Evolutionary conservation across 768 basidiomycete genomes (phyloP).

Genomic region (Galerina marginata): DNA sequence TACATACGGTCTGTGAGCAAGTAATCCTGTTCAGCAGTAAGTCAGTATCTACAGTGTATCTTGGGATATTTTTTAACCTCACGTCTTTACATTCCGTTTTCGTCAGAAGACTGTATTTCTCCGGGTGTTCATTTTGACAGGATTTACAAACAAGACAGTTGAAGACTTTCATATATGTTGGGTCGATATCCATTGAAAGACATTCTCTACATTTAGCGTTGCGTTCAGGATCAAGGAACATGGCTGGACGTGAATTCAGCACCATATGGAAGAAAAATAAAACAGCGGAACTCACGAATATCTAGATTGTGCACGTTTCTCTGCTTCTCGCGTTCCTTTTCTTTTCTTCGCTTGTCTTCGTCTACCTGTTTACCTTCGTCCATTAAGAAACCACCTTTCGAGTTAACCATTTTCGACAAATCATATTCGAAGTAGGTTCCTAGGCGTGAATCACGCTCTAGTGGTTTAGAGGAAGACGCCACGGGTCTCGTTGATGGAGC

Average conservation of each 20-base stretch:
- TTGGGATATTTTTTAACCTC: conserved; percentile 21
- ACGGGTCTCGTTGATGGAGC: conserved; percentile 65
- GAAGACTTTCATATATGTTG: conserved; percentile 81
- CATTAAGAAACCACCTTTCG: conserved; percentile 93
- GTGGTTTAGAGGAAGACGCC: conserved; percentile 49
- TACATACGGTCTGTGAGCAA: conserved; percentile 87
- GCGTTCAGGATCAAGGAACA: conserved; percentile 70
- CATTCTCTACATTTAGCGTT: conserved; percentile 92
- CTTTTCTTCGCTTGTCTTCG: conserved; percentile 74
- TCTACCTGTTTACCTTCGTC: conserved; percentile 87
- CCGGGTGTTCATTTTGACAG: conserved; percentile 89
- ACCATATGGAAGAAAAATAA: neutral
- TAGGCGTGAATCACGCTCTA: conserved; percentile 77
- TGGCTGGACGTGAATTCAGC: conserved; percentile 51
- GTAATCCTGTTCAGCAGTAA: conserved; percentile 70
- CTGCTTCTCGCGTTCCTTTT: conserved; percentile 82
- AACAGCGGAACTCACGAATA: conserved; percentile 56
- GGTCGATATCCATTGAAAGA: conserved; percentile 87
- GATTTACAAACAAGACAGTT: conserved; percentile 84
- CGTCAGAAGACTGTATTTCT: conserved; percentile 93
- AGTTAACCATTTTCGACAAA: conserved; percentile 94
- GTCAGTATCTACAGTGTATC: neutral
- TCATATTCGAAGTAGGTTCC: conserved; percentile 98
- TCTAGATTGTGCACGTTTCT: conserved; percentile 77
- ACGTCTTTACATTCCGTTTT: conserved; percentile 99